Percentiles rank a stretch among this genome's conserved stretches.
phyloP scores from a whole-genome alignment of 306 rosid genomes.

The Sindora glabra region DNA sequence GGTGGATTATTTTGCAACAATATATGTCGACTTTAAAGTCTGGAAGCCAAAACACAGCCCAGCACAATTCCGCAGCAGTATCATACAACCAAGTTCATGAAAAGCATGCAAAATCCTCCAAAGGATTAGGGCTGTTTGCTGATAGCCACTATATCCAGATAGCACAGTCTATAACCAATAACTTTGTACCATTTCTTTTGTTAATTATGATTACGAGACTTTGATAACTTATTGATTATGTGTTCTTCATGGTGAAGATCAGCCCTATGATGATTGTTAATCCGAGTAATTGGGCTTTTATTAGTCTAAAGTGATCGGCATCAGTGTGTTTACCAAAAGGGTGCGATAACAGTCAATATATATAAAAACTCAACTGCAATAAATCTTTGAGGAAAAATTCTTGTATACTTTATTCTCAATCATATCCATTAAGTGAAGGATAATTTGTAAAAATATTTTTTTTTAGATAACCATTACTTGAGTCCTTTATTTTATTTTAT shows the following conservation, averaged over 20 bases:
- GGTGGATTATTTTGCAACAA: constrained; percentile 7
- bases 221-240: constrained; percentile 12
- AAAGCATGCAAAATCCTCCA: neutral
- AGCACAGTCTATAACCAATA: constrained; percentile 12
- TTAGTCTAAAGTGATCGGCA: constrained; percentile 14
- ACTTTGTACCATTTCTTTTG: constrained; percentile 12
- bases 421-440: too few species aligned
- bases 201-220: constrained; percentile 16
- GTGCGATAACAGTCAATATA: too few species aligned
- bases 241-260: constrained; percentile 10
- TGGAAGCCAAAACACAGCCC: neutral
- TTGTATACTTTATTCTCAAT: too few species aligned
- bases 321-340: too few species aligned
- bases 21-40: neutral
- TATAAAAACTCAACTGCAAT: too few species aligned
- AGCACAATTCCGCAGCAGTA: too few species aligned
- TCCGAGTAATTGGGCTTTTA: constrained; percentile 20
- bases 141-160: neutral
- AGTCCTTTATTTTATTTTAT: too few species aligned
- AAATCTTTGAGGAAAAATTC: too few species aligned
- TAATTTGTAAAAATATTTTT: too few species aligned
- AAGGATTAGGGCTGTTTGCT: neutral
- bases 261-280: neutral
- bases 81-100: constrained; percentile 2
- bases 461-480: too few species aligned